Base-by-base conservation (phyloP, 2,329 filamentous ascomycete genomes). In the Geosmithia flava region DNA sequence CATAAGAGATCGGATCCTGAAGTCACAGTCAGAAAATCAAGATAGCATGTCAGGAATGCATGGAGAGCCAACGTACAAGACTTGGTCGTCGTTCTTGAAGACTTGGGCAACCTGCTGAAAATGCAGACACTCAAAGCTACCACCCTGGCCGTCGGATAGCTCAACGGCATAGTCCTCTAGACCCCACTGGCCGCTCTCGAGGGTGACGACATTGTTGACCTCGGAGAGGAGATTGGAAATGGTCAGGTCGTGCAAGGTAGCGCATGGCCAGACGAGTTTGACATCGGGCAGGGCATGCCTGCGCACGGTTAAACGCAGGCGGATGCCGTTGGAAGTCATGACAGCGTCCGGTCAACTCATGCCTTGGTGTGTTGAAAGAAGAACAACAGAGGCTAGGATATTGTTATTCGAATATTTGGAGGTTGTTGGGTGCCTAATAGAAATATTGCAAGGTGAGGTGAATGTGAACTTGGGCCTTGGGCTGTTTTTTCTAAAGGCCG, bases 121-220 rank as follows among this genome's bases (percentile, higher is more conserved):
- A 66, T 96, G 91, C 49, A 96, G 67, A 56, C 87, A 93, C 65
- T 97, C 91, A 54, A 87, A 96, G 44, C 77, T 80, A 17, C 65
- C 69, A n/a, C 74, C 75, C 39, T 68, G 65, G 27, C 59, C 56
- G 48, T 75, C 71, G 19, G 64, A 64, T 3, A 95, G 73, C 63
- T 94, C 86, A 29, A 95, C 87, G 8, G 78, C 78, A 63, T 97
- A 97, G 61, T 96, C 87, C 58, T 96, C 90, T 3, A 95, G 67
- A 0, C 87, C 88, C 87, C 88, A 95, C 51, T 88, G 73, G 41
- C 74, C 74, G 49, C 82, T 81, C 67, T 95, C 89, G 0, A 97
- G 77, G 0, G 90, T 89, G 2, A 96, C 70, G 16, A 85, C 74
- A 42, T 86, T 78, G 64, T 94, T 90, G 54, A 96, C 72, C 51